Percentiles rank a stretch among this genome's conserved stretches.
Evolutionary conservation across 106 monocot species (phyloP).

Genomic region (Dioscorea alata): DNA sequence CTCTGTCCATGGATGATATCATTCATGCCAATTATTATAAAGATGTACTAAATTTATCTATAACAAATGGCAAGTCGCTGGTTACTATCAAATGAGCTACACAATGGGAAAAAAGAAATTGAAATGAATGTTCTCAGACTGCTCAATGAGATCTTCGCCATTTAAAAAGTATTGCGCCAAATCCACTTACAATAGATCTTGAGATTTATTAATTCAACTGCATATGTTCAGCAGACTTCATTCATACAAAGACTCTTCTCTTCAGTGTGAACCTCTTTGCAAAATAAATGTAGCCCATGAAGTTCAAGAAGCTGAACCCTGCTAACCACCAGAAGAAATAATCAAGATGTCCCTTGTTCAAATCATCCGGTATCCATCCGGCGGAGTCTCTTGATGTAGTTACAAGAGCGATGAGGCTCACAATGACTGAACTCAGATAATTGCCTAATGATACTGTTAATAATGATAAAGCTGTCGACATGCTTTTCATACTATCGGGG

Average conservation of each 20-base stretch:
- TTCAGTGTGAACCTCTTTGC: conserved; percentile 13
- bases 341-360: conserved; percentile 49
- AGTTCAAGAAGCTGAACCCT: conserved; percentile 14
- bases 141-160: no score
- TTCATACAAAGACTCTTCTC: neutral
- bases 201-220: no score
- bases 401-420: conserved; percentile 12
- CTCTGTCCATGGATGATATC: no score
- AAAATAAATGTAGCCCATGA: conserved; percentile 13
- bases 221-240: no score
- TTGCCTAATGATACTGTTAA: conserved; percentile 29
- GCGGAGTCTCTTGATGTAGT: neutral
- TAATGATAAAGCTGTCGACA: conserved; percentile 32
- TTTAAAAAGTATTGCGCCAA: no score
- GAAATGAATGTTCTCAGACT: no score
- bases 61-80: no score
- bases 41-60: no score
- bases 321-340: conserved; percentile 34
- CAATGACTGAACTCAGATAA: conserved; percentile 41
- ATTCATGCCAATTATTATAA: no score
- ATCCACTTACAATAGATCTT: no score
- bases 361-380: conserved; percentile 50
- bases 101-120: no score
- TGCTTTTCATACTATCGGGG: conserved; percentile 45
- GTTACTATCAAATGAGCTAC: no score